phyloP scores from a whole-genome alignment of 192 early-diverging fungal species.

The Chytriomyces sp. region DNA sequence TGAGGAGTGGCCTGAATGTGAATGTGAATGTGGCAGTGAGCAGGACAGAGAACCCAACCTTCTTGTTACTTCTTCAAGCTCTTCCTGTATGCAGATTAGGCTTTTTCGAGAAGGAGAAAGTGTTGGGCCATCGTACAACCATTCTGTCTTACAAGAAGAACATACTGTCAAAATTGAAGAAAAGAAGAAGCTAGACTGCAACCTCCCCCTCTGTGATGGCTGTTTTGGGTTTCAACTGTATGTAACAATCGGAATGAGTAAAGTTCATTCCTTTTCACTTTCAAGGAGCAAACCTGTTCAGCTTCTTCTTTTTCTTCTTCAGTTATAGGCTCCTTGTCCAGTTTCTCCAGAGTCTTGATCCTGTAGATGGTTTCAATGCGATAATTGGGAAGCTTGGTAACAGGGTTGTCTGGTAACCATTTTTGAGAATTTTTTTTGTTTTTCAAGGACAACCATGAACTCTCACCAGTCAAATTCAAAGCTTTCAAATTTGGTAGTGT shows the following conservation, averaged over 20 bases:
- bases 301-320: constrained; percentile 62
- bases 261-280: neutral
- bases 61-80: no score
- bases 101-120: no score
- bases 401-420: constrained; percentile 49
- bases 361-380: constrained; percentile 50
- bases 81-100: no score
- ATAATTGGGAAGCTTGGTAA: constrained; percentile 48
- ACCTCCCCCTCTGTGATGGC: neutral
- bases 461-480: constrained; percentile 46
- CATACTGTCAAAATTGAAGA: neutral
- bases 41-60: no score
- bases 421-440: neutral
- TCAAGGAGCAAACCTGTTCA: constrained; percentile 27
- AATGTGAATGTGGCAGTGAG: no score
- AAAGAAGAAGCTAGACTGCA: neutral
- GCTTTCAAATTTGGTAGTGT: constrained; percentile 38
- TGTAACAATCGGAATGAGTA: neutral
- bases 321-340: constrained; percentile 57
- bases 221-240: constrained; percentile 19
- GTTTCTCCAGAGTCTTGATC: constrained; percentile 47
- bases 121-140: no score
- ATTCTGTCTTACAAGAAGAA: constrained; percentile 2
- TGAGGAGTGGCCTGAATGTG: no score
- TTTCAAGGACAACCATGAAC: neutral